phyloP scores from a whole-genome alignment of 805 yeast genomes.

The Spathaspora girioi region DNA sequence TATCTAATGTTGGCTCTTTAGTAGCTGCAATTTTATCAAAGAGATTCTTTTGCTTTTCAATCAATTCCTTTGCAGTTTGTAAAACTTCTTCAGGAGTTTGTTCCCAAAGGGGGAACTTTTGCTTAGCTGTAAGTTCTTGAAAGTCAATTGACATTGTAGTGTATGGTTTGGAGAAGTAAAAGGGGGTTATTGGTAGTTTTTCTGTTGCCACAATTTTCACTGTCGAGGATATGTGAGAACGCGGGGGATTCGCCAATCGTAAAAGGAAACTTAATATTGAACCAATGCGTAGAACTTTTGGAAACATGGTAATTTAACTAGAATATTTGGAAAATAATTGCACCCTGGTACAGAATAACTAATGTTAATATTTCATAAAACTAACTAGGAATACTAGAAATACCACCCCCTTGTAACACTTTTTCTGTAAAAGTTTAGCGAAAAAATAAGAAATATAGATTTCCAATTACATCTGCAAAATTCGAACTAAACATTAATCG shows the following conservation, averaged over 20 bases:
- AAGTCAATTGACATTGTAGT: constrained; percentile 12
- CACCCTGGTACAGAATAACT: not conserved
- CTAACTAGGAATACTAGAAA: no score
- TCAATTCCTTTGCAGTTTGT: constrained; percentile 39
- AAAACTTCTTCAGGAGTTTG: constrained; percentile 50
- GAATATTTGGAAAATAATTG: no score
- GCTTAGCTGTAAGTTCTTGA: constrained; percentile 4
- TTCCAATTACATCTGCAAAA: no score
- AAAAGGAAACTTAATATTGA: not conserved
- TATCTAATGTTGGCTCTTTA: constrained; percentile 51
- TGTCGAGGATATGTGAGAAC: not conserved
- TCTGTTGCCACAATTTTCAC: not conserved
- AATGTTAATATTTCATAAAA: no score
- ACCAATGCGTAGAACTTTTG: not conserved
- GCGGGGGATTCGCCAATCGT: not conserved
- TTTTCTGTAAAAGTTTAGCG: no score
- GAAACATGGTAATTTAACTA: not conserved
- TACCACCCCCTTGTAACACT: no score
- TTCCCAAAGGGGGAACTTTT: constrained; percentile 50
- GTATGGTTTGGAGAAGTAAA: not conserved
- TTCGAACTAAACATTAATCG: no score
- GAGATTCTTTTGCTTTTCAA: constrained; percentile 39
- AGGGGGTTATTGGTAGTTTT: not conserved
- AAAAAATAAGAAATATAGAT: no score
- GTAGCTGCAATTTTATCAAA: constrained; percentile 52